Percentiles rank a stretch among this genome's conserved stretches.
These are phyloP conservation scores for Eimeria sp. DNA, from an alignment of 169 alveolate genomes.

Conservation along the genomic window DNA sequence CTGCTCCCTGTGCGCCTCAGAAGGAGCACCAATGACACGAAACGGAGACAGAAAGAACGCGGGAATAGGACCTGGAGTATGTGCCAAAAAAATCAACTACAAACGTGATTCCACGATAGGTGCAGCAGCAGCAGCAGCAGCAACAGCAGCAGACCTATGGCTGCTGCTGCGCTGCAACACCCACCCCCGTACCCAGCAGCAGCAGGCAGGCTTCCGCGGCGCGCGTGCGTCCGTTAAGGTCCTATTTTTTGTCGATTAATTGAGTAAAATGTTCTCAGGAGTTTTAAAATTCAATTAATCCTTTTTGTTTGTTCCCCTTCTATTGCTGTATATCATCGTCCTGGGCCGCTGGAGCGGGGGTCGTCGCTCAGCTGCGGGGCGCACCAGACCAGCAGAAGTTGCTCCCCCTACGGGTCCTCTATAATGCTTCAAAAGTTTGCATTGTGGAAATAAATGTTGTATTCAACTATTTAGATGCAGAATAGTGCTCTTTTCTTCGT, in stretches of 20 bases:
- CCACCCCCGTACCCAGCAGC: constrained; percentile 13
- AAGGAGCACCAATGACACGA: neutral
- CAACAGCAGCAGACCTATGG: too few relatives aligned
- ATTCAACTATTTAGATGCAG: neutral
- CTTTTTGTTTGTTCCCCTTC: too few relatives aligned
- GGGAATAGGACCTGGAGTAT: neutral
- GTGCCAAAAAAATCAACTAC: neutral
- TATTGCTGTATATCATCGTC: too few relatives aligned
- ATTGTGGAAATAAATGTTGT: neutral
- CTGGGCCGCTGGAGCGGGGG: too few relatives aligned
- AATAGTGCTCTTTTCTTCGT: neutral
- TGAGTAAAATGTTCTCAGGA: neutral
- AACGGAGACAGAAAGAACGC: neutral
- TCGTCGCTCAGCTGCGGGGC: too few relatives aligned
- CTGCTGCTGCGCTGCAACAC: constrained; percentile 65
- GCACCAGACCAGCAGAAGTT: too few relatives aligned
- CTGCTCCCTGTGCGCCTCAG: neutral
- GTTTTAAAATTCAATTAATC: too few relatives aligned
- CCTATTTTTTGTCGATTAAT: neutral
- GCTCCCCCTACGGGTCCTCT: too few relatives aligned
- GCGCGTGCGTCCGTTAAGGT: neutral
- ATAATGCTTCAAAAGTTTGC: too few relatives aligned
- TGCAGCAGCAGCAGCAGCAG: constrained; percentile 48
- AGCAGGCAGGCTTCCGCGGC: neutral
- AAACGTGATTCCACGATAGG: neutral